phyloP scores from a whole-genome alignment of 2,329 filamentous ascomycete species.

The Colletotrichum sp. region DNA sequence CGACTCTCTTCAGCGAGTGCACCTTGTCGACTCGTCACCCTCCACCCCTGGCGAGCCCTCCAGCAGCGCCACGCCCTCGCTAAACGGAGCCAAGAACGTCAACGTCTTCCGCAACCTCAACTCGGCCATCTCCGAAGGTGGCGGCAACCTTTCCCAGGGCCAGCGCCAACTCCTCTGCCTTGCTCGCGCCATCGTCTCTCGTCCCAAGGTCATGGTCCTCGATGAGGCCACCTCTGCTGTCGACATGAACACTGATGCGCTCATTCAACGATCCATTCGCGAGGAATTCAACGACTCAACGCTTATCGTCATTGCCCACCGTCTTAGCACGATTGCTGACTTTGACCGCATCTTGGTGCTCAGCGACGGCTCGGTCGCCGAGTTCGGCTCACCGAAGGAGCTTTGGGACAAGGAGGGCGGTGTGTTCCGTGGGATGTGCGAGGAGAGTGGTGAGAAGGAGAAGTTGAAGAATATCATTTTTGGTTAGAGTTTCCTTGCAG shows the following conservation, averaged over 20 bases:
- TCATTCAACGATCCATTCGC: constrained; percentile 76
- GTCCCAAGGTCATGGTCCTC: constrained; percentile 79
- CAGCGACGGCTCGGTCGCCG: constrained; percentile 69
- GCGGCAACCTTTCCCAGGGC: constrained; percentile 77
- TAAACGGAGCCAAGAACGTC: constrained; percentile 51
- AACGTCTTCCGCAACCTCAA: constrained; percentile 71
- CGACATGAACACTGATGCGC: constrained; percentile 76
- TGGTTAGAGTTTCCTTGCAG: not conserved
- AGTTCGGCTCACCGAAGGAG: constrained; percentile 69
- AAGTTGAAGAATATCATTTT: constrained; percentile 54
- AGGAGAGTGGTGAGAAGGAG: constrained; percentile 64
- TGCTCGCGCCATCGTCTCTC: constrained; percentile 73
- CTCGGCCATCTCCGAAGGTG: constrained; percentile 72
- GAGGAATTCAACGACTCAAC: constrained; percentile 74
- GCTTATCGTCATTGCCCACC: constrained; percentile 68
- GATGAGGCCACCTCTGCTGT: constrained; percentile 83
- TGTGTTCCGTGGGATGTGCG: constrained; percentile 68
- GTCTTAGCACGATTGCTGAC: constrained; percentile 75
- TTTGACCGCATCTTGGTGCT: constrained; percentile 78
- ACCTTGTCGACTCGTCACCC: constrained; percentile 58
- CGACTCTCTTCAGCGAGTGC: constrained; percentile 73
- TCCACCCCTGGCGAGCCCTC: constrained; percentile 45
- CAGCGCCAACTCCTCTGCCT: constrained; percentile 79
- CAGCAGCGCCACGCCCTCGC: constrained; percentile 28
- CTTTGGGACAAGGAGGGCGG: constrained; percentile 60